A percentile compares a stretch with the other conserved stretches of the same genome.
These are phyloP conservation scores for Coffea canephora DNA, from an alignment of 257 asterid genomes.

Conservation along the genomic window DNA sequence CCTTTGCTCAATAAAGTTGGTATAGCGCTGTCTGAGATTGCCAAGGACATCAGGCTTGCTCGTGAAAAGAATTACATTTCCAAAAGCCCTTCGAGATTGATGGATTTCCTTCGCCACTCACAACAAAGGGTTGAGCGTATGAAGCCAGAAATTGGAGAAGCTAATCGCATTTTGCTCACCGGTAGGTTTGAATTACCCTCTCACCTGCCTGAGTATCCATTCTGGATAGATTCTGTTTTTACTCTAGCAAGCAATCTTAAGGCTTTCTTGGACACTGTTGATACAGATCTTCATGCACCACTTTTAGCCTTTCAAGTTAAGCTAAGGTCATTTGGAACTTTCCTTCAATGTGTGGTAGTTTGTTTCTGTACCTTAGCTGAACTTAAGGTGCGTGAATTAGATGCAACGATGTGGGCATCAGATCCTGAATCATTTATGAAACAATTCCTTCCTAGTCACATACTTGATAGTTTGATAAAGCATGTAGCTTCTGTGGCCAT, in stretches of 20 bases:
- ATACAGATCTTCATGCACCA: too few species aligned
- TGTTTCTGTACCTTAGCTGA: too few species aligned
- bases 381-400: too few species aligned
- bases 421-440: too few species aligned
- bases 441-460: neutral
- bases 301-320: too few species aligned
- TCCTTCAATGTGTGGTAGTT: too few species aligned
- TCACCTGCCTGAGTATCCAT: neutral
- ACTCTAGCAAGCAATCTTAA: neutral
- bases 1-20: too few species aligned
- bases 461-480: too few species aligned
- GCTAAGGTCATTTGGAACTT: too few species aligned
- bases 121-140: neutral
- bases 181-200: neutral
- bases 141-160: neutral
- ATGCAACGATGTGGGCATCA: too few species aligned
- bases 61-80: neutral
- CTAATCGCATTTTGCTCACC: neutral
- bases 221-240: neutral
- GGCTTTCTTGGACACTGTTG: neutral
- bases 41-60: neutral
- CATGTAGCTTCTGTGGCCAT: neutral
- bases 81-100: neutral
- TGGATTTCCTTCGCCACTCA: neutral
- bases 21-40: neutral